Evolutionary conservation across 345 rosid genomes (phyloP), one percentile per base, ranked within the genome.

Genomic region (Hypericum perforatum): DNA sequence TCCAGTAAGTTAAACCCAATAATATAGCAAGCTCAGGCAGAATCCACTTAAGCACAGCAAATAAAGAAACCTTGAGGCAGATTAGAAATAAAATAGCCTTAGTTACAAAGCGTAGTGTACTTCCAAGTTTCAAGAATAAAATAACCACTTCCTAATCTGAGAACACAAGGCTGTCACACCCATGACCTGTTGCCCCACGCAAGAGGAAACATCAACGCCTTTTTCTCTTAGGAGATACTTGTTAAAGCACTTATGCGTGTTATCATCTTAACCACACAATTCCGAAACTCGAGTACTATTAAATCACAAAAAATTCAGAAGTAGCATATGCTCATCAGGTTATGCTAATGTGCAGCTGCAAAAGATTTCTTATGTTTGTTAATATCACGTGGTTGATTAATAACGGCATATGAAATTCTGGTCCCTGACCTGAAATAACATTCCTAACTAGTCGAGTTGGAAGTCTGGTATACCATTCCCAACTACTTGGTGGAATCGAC

Each of bases 31-130:
- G 60, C 49, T 8, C 49, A 36, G n/a, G 48, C 43, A 62, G 14
- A 60, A 58, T 39, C 56, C 39, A 61, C 55, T 36, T 13, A 58
- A 8, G 61, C 52, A 7, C 16, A 58, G 54, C 39, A 29, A 57
- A 49, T 5, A 64, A 57, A 60, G 48, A 7, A n/a, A n/a, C n/a
- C n/a, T n/a, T n/a, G n/a, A n/a, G n/a, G n/a, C n/a, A n/a, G n/a
- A n/a, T n/a, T n/a, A n/a, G 43, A 47, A 63, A 50, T 54, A 65
- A 46, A 52, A 45, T 39, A 48, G 39, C 52, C 65, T 62, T 60
- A 39, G 44, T 40, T 12, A 54, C 70, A 76, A 71, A 67, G 71
- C 49, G 57, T 16, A 12, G 6, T 74, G 77, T 71, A 71, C 77
- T 73, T 74, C 45, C 63, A 62, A 56, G 43, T 7, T 38, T 36